Evolutionary conservation across 1,139 yeast genomes (phyloP).

Genomic region (Yamadazyma dendronema): DNA sequence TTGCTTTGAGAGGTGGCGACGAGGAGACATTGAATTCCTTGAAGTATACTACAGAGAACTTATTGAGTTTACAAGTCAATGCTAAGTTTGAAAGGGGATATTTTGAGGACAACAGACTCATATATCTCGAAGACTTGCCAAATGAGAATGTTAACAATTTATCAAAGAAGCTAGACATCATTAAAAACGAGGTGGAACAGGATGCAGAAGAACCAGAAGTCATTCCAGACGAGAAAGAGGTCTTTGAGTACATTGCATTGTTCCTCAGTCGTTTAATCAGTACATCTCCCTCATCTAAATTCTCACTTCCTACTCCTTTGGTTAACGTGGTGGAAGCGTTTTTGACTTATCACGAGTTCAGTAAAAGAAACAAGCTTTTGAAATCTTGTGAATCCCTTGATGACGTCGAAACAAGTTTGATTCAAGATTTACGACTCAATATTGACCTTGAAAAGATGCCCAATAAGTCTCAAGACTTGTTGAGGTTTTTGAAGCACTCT

Average conservation of each 20-base stretch:
- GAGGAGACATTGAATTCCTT: slow-evolving; percentile 59
- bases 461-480: slow-evolving; percentile 33
- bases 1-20: slow-evolving; percentile 75
- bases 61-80: slow-evolving; percentile 75
- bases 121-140: slow-evolving; percentile 17
- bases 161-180: slow-evolving; percentile 10
- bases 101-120: slow-evolving; percentile 67
- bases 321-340: slow-evolving; percentile 56
- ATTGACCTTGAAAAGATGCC: slow-evolving; percentile 30
- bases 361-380: slow-evolving; percentile 22
- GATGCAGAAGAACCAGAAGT: slow-evolving; percentile 12
- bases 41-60: slow-evolving; percentile 77
- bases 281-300: slow-evolving; percentile 72
- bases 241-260: slow-evolving; percentile 47
- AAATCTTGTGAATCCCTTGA: slow-evolving; percentile 22
- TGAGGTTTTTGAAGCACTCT: slow-evolving; percentile 39
- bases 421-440: slow-evolving; percentile 27
- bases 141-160: slow-evolving; percentile 10
- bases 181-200: slow-evolving; percentile 12
- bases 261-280: slow-evolving; percentile 57
- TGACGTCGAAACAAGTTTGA: slow-evolving; percentile 22
- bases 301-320: slow-evolving; percentile 64
- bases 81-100: slow-evolving; percentile 78
- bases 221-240: slow-evolving; percentile 31
- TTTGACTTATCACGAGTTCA: slow-evolving; percentile 35